These are phyloP conservation scores for Aureobasidium zeae DNA, from an alignment of 2,329 filamentous ascomycete genomes.

Conservation along the genomic window DNA sequence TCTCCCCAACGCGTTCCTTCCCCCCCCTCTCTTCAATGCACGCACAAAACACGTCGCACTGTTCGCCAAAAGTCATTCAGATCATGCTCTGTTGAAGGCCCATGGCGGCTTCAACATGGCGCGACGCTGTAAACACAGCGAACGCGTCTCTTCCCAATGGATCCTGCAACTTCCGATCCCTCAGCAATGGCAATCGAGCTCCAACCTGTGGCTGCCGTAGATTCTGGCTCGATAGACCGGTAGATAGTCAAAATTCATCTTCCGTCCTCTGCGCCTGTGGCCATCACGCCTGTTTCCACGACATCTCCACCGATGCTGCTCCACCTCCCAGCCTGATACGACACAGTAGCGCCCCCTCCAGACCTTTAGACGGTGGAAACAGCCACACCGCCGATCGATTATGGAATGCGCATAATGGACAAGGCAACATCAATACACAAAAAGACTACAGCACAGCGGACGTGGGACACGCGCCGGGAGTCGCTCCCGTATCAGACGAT, in stretches of 20 bases:
- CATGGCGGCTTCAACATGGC: slow-evolving; percentile 14
- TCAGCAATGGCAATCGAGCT: slow-evolving; percentile 34
- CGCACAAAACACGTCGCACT: background rate
- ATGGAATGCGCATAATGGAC: too few species aligned
- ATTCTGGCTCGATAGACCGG: slow-evolving; percentile 38
- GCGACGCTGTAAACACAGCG: slow-evolving; percentile 13
- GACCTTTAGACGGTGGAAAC: slow-evolving; percentile 2
- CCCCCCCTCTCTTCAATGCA: slow-evolving; percentile 3
- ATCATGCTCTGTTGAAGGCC: slow-evolving; percentile 11
- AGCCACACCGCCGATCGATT: background rate
- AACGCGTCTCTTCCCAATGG: slow-evolving; percentile 38
- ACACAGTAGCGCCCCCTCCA: slow-evolving; percentile 5
- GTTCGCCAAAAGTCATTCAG: background rate
- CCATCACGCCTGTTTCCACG: slow-evolving; percentile 50
- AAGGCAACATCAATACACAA: too few species aligned
- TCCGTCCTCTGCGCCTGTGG: slow-evolving; percentile 38
- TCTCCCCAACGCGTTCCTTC: background rate
- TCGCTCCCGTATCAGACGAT: background rate
- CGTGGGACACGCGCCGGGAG: too few species aligned
- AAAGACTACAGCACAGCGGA: too few species aligned
- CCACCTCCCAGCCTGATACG: slow-evolving; percentile 7
- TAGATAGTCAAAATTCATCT: slow-evolving; percentile 9
- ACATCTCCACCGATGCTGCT: background rate
- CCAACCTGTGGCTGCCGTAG: slow-evolving; percentile 44
- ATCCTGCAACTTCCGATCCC: slow-evolving; percentile 44